Evolutionary conservation across 495 filamentous ascomycete species (phyloP).

Genomic region (Talaromyces nanjingensis): DNA sequence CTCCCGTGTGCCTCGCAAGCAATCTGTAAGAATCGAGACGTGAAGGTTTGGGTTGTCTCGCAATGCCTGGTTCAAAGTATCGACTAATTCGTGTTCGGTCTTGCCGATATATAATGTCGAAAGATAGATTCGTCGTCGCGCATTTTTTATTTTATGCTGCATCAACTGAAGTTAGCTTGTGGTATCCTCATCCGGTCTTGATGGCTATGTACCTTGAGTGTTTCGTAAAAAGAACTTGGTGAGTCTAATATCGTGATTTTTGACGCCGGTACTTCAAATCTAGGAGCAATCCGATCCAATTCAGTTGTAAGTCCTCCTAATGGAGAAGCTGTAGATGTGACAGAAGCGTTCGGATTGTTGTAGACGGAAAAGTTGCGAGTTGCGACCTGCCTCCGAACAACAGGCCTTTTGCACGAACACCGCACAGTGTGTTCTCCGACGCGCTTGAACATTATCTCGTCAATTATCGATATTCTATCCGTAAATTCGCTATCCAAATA

Average conservation of each 20-base stretch:
- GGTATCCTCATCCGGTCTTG: conserved; percentile 12
- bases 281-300: conserved; percentile 80
- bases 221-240: conserved; percentile 79
- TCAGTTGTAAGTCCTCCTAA: conserved; percentile 61
- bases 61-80: conserved; percentile 70
- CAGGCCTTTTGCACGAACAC: conserved; percentile 24
- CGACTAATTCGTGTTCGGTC: conserved; percentile 82
- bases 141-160: conserved; percentile 72
- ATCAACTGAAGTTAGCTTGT: conserved; percentile 6
- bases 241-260: conserved; percentile 71
- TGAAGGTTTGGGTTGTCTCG: conserved; percentile 69
- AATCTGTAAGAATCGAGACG: conserved; percentile 90
- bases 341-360: conserved; percentile 18
- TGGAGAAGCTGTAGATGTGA: conserved; percentile 29
- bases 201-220: conserved; percentile 61
- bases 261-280: conserved; percentile 78
- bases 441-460: conserved; percentile 31
- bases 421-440: conserved; percentile 33
- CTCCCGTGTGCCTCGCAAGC: conserved; percentile 85
- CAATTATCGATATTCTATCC: neutral
- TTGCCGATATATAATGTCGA: conserved; percentile 96
- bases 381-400: conserved; percentile 24
- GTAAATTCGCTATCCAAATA: neutral
- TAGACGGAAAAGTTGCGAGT: conserved; percentile 37
- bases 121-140: conserved; percentile 74